Evolutionary conservation across 169 alveolate species (phyloP).

Genomic region (Cryptosporidium viatorum): DNA sequence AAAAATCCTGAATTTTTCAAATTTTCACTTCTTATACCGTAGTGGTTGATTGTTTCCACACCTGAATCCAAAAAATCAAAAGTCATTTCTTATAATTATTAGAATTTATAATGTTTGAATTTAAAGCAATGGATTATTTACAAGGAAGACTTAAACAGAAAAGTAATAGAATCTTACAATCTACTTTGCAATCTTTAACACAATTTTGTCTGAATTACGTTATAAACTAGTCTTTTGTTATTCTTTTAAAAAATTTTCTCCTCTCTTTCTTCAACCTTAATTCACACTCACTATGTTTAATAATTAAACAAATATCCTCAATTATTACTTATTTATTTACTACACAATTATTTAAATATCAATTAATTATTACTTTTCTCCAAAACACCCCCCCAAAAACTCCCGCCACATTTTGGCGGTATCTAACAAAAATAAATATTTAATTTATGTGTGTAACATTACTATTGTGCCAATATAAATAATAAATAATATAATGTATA

Average conservation of each 20-base stretch:
- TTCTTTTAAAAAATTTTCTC: not conserved
- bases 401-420: slow-evolving; percentile 8
- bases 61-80: slow-evolving; percentile 20
- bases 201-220: not conserved
- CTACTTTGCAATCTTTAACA: not conserved
- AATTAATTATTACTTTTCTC: not conserved
- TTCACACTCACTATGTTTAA: not conserved
- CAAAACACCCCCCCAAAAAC: slow-evolving; percentile 2
- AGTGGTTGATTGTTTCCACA: slow-evolving; percentile 1
- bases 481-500: too few species aligned
- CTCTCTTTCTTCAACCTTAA: not conserved
- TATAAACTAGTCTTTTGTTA: not conserved
- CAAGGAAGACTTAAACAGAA: not conserved
- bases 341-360: not conserved
- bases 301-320: not conserved
- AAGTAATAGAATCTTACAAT: not conserved
- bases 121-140: not conserved
- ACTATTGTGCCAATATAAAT: too few species aligned
- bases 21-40: not conserved
- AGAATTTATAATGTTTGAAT: not conserved
- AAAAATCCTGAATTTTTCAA: not conserved
- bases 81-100: not conserved
- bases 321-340: not conserved
- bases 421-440: not conserved
- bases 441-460: not conserved